Base-by-base conservation (phyloP, 169 alveolate genomes). In the Besnoitia besnoiti region DNA sequence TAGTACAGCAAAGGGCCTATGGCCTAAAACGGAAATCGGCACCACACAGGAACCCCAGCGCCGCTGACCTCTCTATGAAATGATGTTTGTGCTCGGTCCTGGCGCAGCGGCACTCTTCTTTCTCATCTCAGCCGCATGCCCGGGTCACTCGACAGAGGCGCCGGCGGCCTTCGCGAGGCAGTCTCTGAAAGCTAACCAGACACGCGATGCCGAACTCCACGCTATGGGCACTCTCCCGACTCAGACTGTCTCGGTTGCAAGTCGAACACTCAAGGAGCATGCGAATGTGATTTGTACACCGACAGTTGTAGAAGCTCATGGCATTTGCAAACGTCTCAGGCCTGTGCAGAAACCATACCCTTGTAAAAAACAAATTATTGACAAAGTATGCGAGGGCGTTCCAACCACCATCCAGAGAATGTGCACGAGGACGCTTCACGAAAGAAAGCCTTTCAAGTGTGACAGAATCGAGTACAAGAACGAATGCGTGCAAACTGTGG, bases 401-500 rank as follows among this genome's bases (percentile, higher is more conserved):
- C 87, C 87, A 21, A 77, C 59, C 12, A 42, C 59, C 87, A 77
- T 77, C 12, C 87, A 77, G 59, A 77, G 40, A 35, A 40, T 77
- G 87, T 77, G 87, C 87, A 77, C 87, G 35, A 77, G 40, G n/a
- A 77, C 87, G 59, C 21, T 40, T 37, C 87, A 77, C 40, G 87
- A 77, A 77, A 39, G n/a, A 59, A 77, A 77, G 47, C 87, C 87
- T 21, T 77, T 77, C 59, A 77, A 39, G 40, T 77, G 87, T 37
- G 87, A 77, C 24, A 21, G 87, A 42, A 42, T 77, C 40, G 87
- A 77, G n/a, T 77, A 77, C 40, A 77, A 77, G 35, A 77, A 37
- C 87, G 87, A 77, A 30, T 77, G 87, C 39, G 24, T 77, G 33
- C 87, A 77, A 7, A 46, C 50, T 12, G 40, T 40, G n/a, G 87